Evolutionary conservation across 164 flowering plant species (phyloP), one percentile per base, ranked within the genome.

Genomic region (Tetrastigma voinierianum): DNA sequence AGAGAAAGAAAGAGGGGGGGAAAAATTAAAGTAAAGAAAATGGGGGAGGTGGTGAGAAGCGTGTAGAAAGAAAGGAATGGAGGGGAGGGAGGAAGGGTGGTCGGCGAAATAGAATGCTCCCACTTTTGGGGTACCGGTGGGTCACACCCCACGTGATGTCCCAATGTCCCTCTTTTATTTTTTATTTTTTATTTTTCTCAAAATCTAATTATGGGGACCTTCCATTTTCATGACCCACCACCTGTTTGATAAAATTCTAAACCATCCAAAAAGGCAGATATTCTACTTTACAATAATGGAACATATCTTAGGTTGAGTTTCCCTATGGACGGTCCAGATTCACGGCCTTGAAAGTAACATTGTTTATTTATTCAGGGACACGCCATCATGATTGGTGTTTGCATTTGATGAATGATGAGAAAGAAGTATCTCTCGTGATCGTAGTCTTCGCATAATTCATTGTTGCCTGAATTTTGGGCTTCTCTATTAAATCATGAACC

Each of bases 131-230:
- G 74, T 44, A 70, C 71, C 21, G 23, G 79, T 77, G 72, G 85
- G 82, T 61, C 80, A 70, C 17, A 57, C 70, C 62, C 70, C 84
- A 81, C 81, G 80, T 81, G 81, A 81, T 71, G 70, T 69, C 15
- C 72, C 64, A 24, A 19, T 65, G 63, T 24, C 66, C 51, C 45
- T 15, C 17, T 51, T n/a, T 14, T 13, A 9, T n/a, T 18, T 51
- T 43, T 14, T 53, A n/a, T n/a, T n/a, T n/a, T n/a, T n/a, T n/a
- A n/a, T 48, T 17, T 53, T 16, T 18, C 43, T 44, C 61, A 46
- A 16, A 7, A 17, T 45, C 51, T 62, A 45, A n/a, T n/a, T n/a
- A 54, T 71, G 70, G 57, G 40, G 67, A 64, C 58, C n/a, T n/a
- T n/a, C n/a, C 61, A 53, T 67, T 23, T n/a, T 51, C 32, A 54